Evolutionary conservation across 139 green algal species (phyloP).

Genomic region (Gonium pectorale): DNA sequence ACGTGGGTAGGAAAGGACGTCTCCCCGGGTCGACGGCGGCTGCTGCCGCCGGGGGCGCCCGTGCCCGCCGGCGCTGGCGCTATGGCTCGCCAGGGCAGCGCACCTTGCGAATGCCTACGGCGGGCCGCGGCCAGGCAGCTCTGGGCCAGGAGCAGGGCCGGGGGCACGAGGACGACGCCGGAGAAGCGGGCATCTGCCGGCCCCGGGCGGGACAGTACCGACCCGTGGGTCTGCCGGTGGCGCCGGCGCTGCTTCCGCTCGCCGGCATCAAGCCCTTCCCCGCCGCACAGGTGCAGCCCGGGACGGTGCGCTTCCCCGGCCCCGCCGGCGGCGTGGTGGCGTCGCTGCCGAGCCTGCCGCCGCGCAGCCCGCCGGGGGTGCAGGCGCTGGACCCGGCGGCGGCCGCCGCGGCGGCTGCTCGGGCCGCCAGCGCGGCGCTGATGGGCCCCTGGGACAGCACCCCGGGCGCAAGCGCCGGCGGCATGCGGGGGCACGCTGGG

Average conservation of each 20-base stretch:
- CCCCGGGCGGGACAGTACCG: not conserved
- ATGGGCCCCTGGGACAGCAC: too few species aligned
- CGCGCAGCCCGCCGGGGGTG: too few species aligned
- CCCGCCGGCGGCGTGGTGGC: not conserved
- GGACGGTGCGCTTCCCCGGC: slow-evolving; percentile 26
- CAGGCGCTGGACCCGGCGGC: too few species aligned
- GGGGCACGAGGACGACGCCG: not conserved
- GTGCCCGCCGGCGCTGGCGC: not conserved
- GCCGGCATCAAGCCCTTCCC: not conserved
- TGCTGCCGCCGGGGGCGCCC: not conserved
- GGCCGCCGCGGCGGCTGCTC: too few species aligned
- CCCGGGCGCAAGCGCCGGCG: too few species aligned
- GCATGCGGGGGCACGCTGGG: too few species aligned
- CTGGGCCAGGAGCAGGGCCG: not conserved
- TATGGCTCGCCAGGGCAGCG: not conserved
- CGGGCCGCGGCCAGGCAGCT: not conserved
- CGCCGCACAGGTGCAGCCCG: not conserved
- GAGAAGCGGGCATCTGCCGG: slow-evolving; percentile 10
- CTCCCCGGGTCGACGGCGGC: too few species aligned
- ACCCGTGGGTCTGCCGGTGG: not conserved
- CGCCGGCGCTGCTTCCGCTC: not conserved
- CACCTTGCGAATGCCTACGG: not conserved
- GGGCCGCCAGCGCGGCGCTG: too few species aligned
- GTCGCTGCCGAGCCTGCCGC: too few species aligned
- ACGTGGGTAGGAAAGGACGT: too few species aligned